phyloP scores from a whole-genome alignment of 257 asterid genomes.

The Lycium ferocissimum region DNA sequence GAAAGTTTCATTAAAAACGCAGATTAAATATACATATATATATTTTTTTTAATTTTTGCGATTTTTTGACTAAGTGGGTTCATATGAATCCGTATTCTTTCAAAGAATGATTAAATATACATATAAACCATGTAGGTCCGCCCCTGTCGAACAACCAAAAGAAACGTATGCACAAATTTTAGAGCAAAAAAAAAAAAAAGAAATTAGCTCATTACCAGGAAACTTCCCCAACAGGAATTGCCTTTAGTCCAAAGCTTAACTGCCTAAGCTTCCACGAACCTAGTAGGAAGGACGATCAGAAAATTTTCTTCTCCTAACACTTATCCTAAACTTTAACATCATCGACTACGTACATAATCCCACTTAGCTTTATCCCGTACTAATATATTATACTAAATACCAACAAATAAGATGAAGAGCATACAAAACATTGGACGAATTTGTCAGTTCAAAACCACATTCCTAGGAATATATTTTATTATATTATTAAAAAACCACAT shows the following conservation, averaged over 20 bases:
- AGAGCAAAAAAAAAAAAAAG: background rate
- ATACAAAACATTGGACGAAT: background rate
- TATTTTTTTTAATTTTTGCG: no score
- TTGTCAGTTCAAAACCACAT: background rate
- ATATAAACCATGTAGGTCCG: no score
- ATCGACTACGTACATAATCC: constrained; percentile 12
- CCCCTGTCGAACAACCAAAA: background rate
- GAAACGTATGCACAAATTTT: background rate
- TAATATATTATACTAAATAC: background rate
- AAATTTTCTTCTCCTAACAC: background rate
- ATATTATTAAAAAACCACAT: no score
- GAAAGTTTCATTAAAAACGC: no score
- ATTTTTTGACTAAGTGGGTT: no score
- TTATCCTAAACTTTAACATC: background rate
- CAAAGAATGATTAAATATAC: no score
- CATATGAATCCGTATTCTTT: no score
- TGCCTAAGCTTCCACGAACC: background rate
- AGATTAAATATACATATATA: no score
- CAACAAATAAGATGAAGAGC: background rate
- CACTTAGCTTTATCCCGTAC: constrained; percentile 23
- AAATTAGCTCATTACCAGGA: constrained; percentile 6
- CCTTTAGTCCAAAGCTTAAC: background rate
- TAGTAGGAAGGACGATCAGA: background rate
- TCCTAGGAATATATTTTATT: background rate
- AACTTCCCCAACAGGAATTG: constrained; percentile 18